Evolutionary conservation across 1,284 basidiomycete genomes (phyloP), one percentile per base, ranked within the genome.

Genomic region (Malassezia obtusa): DNA sequence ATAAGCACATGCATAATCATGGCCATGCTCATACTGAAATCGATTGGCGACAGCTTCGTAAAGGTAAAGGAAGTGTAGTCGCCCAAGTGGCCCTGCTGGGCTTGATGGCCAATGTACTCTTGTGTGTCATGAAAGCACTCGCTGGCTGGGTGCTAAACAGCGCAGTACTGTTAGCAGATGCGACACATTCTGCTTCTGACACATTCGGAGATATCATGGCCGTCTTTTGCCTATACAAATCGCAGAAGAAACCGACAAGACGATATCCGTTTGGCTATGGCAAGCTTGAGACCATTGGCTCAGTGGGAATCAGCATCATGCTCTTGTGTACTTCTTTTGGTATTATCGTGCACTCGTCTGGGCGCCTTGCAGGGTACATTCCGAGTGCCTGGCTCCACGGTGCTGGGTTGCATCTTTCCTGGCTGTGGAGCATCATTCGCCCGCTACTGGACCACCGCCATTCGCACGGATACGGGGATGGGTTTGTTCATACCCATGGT

Each of bases 261-360:
- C 78, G 76, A 57, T 92, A 89, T 71, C 89, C 89, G 0, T 86
- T 86, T 58, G 89, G 80, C 4, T 90, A 90, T 68, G 87, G 46
- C 17, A 96, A 95, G 76, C 91, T 89, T 65, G 91, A 96, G 75
- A 91, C 90, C 4, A 79, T 92, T 38, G 90, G 90, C 40, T 90
- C 89, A 10, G 82, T 86, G 8, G 82, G 84, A 26, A 85, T 92
- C 45, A 85, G 85, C 10, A 76, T 91, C 40, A 80, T 92, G 46
- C 80, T 92, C 44, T 76, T 81, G 9, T 78, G 86, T 6, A 90
- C 90, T 32, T 89, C 89, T 0, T 79, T 92, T 15, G 91, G 89
- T 32, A 91, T 96, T 53, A 90, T 75, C 44, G 80, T 91, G 62
- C 92, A 98, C 77, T 90, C 89, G 1, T 90, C 89, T 75, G 81